These are phyloP conservation scores for Giardia muris DNA, from an alignment of 208 protist genomes.

Conservation along the genomic window DNA sequence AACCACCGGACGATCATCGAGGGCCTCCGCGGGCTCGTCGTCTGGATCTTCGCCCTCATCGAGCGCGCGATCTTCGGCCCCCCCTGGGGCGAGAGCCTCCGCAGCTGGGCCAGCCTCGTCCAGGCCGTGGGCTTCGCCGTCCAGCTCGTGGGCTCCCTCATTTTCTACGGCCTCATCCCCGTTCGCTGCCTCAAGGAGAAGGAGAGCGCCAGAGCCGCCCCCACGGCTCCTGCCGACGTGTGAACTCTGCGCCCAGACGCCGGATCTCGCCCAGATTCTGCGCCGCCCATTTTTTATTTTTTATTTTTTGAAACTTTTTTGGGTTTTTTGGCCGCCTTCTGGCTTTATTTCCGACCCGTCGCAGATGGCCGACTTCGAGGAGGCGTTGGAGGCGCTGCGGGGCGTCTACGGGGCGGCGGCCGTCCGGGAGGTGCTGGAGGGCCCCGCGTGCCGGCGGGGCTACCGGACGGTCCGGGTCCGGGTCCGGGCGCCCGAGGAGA, in stretches of 20 bases:
- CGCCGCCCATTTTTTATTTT: too few relatives aligned
- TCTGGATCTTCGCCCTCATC: conserved; percentile 7
- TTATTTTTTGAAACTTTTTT: too few relatives aligned
- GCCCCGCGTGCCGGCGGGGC: background rate
- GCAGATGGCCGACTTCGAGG: too few relatives aligned
- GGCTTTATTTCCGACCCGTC: too few relatives aligned
- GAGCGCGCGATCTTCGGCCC: background rate
- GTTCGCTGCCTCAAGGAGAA: background rate
- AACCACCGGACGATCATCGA: conserved; percentile 16
- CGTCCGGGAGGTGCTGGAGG: background rate
- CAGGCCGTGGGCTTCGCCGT: conserved; percentile 1
- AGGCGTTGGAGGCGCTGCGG: too few relatives aligned
- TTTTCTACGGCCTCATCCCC: background rate
- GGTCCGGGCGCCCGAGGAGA: background rate
- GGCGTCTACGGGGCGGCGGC: background rate
- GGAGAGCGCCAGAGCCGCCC: too few relatives aligned
- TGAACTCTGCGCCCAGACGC: too few relatives aligned
- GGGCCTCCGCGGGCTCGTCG: background rate
- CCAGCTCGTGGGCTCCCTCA: background rate
- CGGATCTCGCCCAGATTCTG: too few relatives aligned
- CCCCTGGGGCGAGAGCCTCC: background rate
- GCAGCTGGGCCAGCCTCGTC: background rate
- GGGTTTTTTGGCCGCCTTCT: too few relatives aligned
- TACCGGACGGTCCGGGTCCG: background rate
- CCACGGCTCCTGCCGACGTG: too few relatives aligned